phyloP scores from a whole-genome alignment of 2,329 filamentous ascomycete genomes.

The Colletotrichum tanaceti region DNA sequence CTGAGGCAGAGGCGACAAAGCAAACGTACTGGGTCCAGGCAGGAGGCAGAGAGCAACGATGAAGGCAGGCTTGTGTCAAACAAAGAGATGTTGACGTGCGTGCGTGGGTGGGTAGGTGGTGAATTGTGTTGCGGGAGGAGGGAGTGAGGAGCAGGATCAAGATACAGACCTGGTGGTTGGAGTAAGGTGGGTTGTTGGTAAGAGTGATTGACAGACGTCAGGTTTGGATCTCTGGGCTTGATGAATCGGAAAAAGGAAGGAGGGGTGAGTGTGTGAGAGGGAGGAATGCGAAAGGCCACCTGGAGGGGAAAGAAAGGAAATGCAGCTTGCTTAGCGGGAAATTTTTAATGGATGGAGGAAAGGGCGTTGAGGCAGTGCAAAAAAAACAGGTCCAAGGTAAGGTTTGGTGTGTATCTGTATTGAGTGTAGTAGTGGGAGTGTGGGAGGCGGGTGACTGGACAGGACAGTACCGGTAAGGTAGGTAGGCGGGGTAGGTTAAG shows the following conservation, averaged over 20 bases:
- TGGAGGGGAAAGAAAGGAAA: conserved; percentile 38
- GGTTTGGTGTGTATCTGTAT: conserved; percentile 39
- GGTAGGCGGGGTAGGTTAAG: conserved; percentile 36
- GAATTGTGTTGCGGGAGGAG: not conserved
- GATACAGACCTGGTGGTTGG: conserved; percentile 30
- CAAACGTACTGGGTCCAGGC: conserved; percentile 23
- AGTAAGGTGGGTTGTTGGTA: conserved; percentile 37
- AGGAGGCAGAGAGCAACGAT: not conserved
- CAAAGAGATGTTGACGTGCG: conserved; percentile 15
- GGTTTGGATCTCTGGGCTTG: conserved; percentile 21
- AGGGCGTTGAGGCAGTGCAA: conserved; percentile 41
- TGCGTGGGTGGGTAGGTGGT: conserved; percentile 6
- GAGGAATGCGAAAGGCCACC: conserved; percentile 34
- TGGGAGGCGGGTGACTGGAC: conserved; percentile 38
- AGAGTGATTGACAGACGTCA: conserved; percentile 33
- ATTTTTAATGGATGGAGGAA: conserved; percentile 33
- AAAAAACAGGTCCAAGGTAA: conserved; percentile 37
- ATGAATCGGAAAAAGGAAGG: conserved; percentile 38
- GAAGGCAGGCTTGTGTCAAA: conserved; percentile 31
- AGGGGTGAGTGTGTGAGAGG: conserved; percentile 26
- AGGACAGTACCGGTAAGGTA: conserved; percentile 26
- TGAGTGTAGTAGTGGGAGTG: conserved; percentile 32
- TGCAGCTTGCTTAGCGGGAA: conserved; percentile 32
- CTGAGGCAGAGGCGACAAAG: conserved; percentile 29
- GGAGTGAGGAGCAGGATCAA: conserved; percentile 5